Percentiles rank a stretch among this genome's conserved stretches.
Evolutionary conservation across 1,139 yeast species (phyloP).

Genomic region (Arxiozyma slooffiae): DNA sequence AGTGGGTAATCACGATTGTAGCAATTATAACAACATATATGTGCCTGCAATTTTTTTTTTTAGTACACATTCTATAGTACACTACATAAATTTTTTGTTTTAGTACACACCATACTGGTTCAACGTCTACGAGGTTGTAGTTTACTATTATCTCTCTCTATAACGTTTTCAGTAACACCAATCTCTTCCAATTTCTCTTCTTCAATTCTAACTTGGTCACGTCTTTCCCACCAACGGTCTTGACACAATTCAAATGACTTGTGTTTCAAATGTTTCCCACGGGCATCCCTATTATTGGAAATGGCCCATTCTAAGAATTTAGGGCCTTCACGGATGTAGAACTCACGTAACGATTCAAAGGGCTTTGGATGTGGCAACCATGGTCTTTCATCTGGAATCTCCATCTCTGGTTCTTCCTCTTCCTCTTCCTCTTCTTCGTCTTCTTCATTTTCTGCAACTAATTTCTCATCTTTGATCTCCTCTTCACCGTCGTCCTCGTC

Average conservation of each 20-base stretch:
- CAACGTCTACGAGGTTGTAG: conserved; percentile 26
- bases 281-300: conserved; percentile 71
- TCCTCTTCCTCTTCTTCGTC: conserved; percentile 55
- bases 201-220: conserved; percentile 80
- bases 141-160: conserved; percentile 63
- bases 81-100: neutral
- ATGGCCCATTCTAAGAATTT: conserved; percentile 88
- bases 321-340: conserved; percentile 80
- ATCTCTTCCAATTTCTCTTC: conserved; percentile 84
- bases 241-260: conserved; percentile 86
- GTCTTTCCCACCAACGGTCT: conserved; percentile 97
- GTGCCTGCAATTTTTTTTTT: too few species aligned
- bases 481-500: conserved; percentile 45
- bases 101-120: neutral
- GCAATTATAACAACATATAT: too few species aligned
- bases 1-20: too few species aligned
- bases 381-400: conserved; percentile 82
- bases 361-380: conserved; percentile 97
- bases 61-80: too few species aligned
- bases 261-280: conserved; percentile 83
- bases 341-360: conserved; percentile 75
- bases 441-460: conserved; percentile 43
- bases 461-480: conserved; percentile 41
- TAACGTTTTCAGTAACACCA: conserved; percentile 84
- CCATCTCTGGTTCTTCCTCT: conserved; percentile 45